phyloP scores from a whole-genome alignment of 1,284 basidiomycete genomes.

The Dichomitus squalens region DNA sequence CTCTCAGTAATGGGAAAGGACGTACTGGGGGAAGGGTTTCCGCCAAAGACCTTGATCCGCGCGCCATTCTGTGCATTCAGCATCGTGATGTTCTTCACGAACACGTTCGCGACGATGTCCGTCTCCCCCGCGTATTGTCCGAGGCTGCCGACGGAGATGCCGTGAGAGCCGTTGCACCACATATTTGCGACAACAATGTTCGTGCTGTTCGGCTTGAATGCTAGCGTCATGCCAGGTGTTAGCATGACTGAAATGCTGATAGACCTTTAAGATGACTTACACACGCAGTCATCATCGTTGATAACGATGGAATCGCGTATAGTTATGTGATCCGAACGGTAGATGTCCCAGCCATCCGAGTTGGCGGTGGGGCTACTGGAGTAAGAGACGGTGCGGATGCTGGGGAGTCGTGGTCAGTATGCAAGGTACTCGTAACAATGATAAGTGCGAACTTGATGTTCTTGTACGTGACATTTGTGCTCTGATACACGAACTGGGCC shows the following conservation, averaged over 20 bases:
- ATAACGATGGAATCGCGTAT: conserved; percentile 56
- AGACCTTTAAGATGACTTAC: conserved; percentile 16
- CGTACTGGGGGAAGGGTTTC: conserved; percentile 36
- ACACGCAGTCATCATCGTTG: conserved; percentile 67
- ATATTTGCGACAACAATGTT: conserved; percentile 62
- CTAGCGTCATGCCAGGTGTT: conserved; percentile 11
- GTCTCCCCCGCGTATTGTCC: conserved; percentile 54
- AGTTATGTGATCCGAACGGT: conserved; percentile 54
- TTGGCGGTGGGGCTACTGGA: conserved; percentile 32
- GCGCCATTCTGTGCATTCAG: conserved; percentile 64
- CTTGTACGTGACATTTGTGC: conserved; percentile 35
- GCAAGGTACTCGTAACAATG: neutral
- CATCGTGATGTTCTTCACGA: conserved; percentile 58
- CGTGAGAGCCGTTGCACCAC: conserved; percentile 62
- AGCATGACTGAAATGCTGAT: neutral
- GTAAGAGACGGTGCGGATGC: conserved; percentile 33
- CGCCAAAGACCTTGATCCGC: conserved; percentile 70
- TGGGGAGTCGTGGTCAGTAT: conserved; percentile 1
- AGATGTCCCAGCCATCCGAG: conserved; percentile 64
- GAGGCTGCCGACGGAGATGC: conserved; percentile 60
- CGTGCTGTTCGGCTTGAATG: conserved; percentile 70
- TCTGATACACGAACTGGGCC: conserved; percentile 36
- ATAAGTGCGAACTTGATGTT: conserved; percentile 29
- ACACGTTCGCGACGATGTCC: conserved; percentile 71
- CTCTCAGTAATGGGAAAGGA: too few relatives aligned